A percentile compares a stretch with the other conserved stretches of the same genome.
phyloP scores from a whole-genome alignment of 805 yeast genomes.

The Kurtzmaniella fragi region DNA sequence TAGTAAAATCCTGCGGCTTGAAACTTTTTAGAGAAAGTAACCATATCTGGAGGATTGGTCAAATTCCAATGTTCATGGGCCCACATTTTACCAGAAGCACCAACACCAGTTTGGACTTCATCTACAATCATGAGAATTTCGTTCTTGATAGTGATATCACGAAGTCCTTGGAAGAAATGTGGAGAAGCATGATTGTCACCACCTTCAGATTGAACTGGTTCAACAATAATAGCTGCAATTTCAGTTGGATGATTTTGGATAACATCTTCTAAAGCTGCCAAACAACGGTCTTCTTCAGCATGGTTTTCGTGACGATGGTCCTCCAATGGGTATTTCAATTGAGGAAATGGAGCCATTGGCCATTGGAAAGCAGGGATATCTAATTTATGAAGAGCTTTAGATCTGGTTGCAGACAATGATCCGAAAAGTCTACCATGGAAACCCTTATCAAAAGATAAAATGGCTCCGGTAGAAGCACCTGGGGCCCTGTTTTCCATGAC shows the following conservation, averaged over 20 bases:
- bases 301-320: conserved; percentile 35
- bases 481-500: conserved; percentile 50
- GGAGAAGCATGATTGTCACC: conserved; percentile 70
- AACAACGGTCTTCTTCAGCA: conserved; percentile 44
- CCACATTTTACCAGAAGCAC: conserved; percentile 70
- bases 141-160: conserved; percentile 54
- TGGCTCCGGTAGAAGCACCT: conserved; percentile 49
- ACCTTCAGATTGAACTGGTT: conserved; percentile 70
- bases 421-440: conserved; percentile 58
- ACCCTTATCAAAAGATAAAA: conserved; percentile 48
- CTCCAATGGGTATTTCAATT: conserved; percentile 35
- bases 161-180: conserved; percentile 56
- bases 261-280: conserved; percentile 38
- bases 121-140: conserved; percentile 60
- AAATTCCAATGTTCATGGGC: conserved; percentile 67
- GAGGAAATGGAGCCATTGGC: conserved; percentile 50
- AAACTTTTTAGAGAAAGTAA: conserved; percentile 67
- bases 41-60: conserved; percentile 60
- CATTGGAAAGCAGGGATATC: conserved; percentile 58
- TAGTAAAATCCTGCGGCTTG: conserved; percentile 71
- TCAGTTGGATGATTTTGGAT: conserved; percentile 27
- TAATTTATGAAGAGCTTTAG: conserved; percentile 53
- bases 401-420: conserved; percentile 50
- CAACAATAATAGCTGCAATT: conserved; percentile 51
- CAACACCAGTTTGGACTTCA: conserved; percentile 74